phyloP scores from a whole-genome alignment of 441 rosid genomes.

The Erodium trifolium region DNA sequence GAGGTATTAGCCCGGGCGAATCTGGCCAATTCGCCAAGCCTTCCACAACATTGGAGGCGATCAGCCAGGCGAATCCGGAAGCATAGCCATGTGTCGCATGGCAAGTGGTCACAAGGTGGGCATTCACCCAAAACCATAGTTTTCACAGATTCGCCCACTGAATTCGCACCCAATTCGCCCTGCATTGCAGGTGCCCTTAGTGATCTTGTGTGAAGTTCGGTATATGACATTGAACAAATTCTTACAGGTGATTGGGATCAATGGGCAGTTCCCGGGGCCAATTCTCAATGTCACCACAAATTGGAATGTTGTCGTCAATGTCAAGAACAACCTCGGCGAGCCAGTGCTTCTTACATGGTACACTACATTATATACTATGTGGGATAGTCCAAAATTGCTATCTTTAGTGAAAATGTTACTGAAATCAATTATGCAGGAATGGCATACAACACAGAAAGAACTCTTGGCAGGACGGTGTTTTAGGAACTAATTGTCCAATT shows the following conservation, averaged over 20 bases:
- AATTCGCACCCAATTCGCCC: too few relatives aligned
- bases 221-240: background rate
- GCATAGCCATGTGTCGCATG: too few relatives aligned
- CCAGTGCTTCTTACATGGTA: slow-evolving; percentile 2
- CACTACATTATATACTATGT: background rate
- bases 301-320: slow-evolving; percentile 4
- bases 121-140: too few relatives aligned
- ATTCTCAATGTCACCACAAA: slow-evolving; percentile 1
- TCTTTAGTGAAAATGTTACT: background rate
- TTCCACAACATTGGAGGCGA: too few relatives aligned
- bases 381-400: background rate
- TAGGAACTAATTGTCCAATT: slow-evolving; percentile 6
- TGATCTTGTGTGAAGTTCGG: background rate
- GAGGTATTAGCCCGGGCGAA: too few relatives aligned
- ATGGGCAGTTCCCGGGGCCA: background rate
- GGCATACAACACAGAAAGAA: slow-evolving; percentile 6
- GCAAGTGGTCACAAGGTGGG: too few relatives aligned
- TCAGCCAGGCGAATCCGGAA: too few relatives aligned
- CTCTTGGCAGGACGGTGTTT: slow-evolving; percentile 2
- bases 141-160: too few relatives aligned
- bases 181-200: too few relatives aligned
- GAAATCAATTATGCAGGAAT: slow-evolving; percentile 4
- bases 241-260: slow-evolving; percentile 4
- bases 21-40: too few relatives aligned
- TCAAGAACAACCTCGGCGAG: slow-evolving; percentile 5